phyloP scores from a whole-genome alignment of 2,329 filamentous ascomycete species.

The Capronia epimyces region DNA sequence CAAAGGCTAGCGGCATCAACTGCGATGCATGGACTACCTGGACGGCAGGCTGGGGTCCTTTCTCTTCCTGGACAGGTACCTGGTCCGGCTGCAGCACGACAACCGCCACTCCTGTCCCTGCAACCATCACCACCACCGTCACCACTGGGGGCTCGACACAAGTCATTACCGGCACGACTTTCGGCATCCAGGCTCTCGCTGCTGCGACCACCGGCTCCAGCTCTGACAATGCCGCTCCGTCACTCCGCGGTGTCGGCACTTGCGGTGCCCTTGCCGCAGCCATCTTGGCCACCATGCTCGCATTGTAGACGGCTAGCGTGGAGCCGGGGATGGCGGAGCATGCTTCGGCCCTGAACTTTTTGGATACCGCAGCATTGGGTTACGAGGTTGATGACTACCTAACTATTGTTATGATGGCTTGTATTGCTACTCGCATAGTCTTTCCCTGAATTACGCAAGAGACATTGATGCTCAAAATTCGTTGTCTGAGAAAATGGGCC shows the following conservation, averaged over 20 bases:
- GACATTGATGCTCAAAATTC: neutral
- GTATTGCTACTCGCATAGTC: conserved; percentile 3
- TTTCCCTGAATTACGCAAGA: neutral
- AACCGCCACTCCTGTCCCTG: conserved; percentile 24
- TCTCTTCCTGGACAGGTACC: conserved; percentile 27
- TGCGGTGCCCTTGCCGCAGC: conserved; percentile 25
- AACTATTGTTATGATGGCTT: conserved; percentile 3
- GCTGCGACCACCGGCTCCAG: conserved; percentile 13
- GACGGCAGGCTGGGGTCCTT: conserved; percentile 29
- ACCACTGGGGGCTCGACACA: conserved; percentile 22
- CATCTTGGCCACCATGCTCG: conserved; percentile 27
- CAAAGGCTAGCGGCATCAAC: conserved; percentile 26
- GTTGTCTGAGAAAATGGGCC: too few species aligned
- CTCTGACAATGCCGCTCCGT: conserved; percentile 21
- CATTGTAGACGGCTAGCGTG: conserved; percentile 17
- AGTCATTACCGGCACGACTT: conserved; percentile 30
- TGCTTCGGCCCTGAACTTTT: neutral
- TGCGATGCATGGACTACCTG: conserved; percentile 29
- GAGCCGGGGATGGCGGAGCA: neutral
- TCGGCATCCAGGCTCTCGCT: conserved; percentile 27
- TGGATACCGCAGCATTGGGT: conserved; percentile 10
- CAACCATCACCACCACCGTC: conserved; percentile 28
- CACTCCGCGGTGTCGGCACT: conserved; percentile 19
- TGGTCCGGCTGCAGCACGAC: conserved; percentile 29
- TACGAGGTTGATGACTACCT: conserved; percentile 9